Percentiles rank a stretch among this genome's conserved stretches.
These are phyloP conservation scores for Fusarium chaquense DNA, from an alignment of 2,329 filamentous ascomycete genomes.

Conservation along the genomic window DNA sequence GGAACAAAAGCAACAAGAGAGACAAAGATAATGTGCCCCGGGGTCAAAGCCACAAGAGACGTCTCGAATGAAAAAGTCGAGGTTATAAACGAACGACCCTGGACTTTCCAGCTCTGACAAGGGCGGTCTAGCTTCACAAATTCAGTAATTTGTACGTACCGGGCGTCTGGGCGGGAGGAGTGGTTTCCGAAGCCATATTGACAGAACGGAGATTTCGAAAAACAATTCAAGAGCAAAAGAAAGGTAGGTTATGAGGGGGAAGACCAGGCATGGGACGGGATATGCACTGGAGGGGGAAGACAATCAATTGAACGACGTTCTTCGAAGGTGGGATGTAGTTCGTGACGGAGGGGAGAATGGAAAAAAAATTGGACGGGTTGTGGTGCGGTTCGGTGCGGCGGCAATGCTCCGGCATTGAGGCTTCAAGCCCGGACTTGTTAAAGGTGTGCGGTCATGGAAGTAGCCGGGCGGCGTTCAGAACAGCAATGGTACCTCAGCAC, in stretches of 20 bases:
- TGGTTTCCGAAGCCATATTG: conserved; percentile 52
- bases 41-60: conserved; percentile 16
- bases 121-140: conserved; percentile 37
- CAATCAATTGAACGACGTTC: conserved; percentile 45
- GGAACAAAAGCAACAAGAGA: background rate
- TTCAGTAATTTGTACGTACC: conserved; percentile 41
- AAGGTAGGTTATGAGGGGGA: conserved; percentile 28
- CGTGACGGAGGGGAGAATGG: conserved; percentile 44
- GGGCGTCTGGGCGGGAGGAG: conserved; percentile 46
- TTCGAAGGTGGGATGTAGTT: conserved; percentile 39
- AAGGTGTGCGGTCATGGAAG: conserved; percentile 16
- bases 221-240: conserved; percentile 35
- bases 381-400: conserved; percentile 41
- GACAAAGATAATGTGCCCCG: background rate
- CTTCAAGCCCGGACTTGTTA: conserved; percentile 11
- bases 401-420: conserved; percentile 47
- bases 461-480: conserved; percentile 18
- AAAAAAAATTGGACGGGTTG: conserved; percentile 49
- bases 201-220: conserved; percentile 34
- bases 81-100: conserved; percentile 20
- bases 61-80: conserved; percentile 18
- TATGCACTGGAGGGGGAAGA: conserved; percentile 43
- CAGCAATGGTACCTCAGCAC: conserved; percentile 33
- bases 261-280: conserved; percentile 49
- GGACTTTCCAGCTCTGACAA: conserved; percentile 36